Base-by-base conservation (phyloP, 768 basidiomycete species). In the Saitozyma podzolica region DNA sequence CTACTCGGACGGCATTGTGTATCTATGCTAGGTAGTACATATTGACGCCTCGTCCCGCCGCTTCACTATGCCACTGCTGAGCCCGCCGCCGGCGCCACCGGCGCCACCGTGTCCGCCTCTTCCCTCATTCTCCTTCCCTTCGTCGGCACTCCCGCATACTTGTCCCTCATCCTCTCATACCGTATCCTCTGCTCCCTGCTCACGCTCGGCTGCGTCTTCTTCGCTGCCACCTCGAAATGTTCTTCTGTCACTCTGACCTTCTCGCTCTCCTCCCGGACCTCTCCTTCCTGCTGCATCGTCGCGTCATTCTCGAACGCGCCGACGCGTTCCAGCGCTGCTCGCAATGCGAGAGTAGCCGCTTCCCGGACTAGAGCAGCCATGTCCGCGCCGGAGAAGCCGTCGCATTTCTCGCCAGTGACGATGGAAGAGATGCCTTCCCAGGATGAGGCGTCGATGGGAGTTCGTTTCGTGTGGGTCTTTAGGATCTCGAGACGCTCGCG, bases 311-410 rank as follows among this genome's bases (percentile, higher is more conserved):
- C 88, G 60, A 91, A 82, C 20, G 85, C 83, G 5, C 90, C 90
- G 19, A 90, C 78, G 2, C 85, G 84, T 63, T 77, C 79, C 16
- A 82, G 62, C 5, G 77, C 74, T 0, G 87, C 82, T 63, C 85
- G 84, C 60, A 97, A 80, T 0, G 93, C 91, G n/a, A 84, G 80
- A 1, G 95, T 92, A 3, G 91, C 92, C 0, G 93, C 91, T 78
- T 96, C 93, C 47, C 93, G 82, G 10, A 94, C 89, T 37, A 95
- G 80, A 2, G 91, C 86, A 1, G 92, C 91, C 6, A 96, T 82
- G 80, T 97, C 93, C 0, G 93, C 93, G 8, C 93, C 93, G 69
- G 89, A 92, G 77, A 91, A 94, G 11, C 92, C 93, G 42, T 92
- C 91, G 66, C 90, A 91, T 40, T 81, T 77, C 2, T 77, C 64